These are phyloP conservation scores for Escovopsis weberi DNA, from an alignment of 2,329 filamentous ascomycete genomes.

Conservation along the genomic window DNA sequence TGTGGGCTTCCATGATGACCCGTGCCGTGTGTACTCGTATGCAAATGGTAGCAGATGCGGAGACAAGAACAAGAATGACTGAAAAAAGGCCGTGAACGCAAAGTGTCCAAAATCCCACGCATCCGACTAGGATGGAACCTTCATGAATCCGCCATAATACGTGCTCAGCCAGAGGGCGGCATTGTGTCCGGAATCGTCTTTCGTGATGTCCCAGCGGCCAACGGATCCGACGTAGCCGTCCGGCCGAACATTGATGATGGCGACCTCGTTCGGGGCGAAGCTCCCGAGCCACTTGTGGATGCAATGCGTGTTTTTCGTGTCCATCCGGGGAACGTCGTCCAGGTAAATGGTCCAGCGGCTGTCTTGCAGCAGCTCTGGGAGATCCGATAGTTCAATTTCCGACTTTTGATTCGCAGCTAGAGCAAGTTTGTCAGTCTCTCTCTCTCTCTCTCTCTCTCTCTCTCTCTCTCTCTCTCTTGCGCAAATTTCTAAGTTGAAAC, in stretches of 20 bases:
- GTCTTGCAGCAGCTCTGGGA: constrained; percentile 46
- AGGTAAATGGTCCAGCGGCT: constrained; percentile 61
- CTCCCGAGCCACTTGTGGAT: constrained; percentile 57
- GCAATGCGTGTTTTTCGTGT: constrained; percentile 37
- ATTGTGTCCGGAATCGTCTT: constrained; percentile 34
- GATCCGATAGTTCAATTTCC: constrained; percentile 49
- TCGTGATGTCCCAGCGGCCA: constrained; percentile 35
- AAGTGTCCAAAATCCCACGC: background rate
- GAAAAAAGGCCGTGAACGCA: constrained; percentile 5
- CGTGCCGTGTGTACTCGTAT: too few relatives aligned
- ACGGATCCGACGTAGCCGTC: constrained; percentile 63
- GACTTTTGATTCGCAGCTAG: constrained; percentile 44
- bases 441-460: background rate
- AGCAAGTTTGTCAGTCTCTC: background rate
- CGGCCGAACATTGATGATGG: constrained; percentile 53
- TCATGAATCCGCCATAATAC: constrained; percentile 40
- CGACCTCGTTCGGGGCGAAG: constrained; percentile 40
- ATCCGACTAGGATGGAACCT: constrained; percentile 24
- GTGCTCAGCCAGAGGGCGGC: constrained; percentile 40
- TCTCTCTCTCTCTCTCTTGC: too few relatives aligned
- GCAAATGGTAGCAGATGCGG: constrained; percentile 18
- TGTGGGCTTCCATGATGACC: too few relatives aligned
- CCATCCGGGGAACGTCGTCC: constrained; percentile 45
- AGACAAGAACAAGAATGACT: background rate
- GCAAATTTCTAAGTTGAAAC: too few relatives aligned